phyloP scores from a whole-genome alignment of 495 filamentous ascomycete genomes.

The Penicillium coprophilum region DNA sequence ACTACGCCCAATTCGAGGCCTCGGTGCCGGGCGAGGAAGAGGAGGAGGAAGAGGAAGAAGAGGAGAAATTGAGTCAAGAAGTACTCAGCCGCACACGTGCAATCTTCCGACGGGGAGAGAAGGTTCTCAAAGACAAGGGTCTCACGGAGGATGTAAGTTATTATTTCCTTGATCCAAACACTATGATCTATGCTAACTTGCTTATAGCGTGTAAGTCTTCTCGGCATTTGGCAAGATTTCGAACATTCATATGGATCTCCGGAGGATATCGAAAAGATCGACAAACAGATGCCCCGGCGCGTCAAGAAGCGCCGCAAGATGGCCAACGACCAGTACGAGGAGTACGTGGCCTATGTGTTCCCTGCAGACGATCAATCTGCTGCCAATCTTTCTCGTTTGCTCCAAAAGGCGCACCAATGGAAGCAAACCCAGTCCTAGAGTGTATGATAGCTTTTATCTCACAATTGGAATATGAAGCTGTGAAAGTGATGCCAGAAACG shows the following conservation, averaged over 20 bases:
- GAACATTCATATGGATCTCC: conserved; percentile 77
- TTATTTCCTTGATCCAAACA: background rate
- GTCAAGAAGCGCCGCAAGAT: conserved; percentile 93
- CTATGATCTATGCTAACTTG: conserved; percentile 30
- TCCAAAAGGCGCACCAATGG: conserved; percentile 86
- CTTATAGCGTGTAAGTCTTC: conserved; percentile 70
- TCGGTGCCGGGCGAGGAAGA: conserved; percentile 73
- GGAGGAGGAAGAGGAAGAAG: conserved; percentile 59
- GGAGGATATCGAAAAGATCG: conserved; percentile 79
- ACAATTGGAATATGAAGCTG: too few relatives aligned
- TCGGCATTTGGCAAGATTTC: conserved; percentile 89
- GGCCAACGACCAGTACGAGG: conserved; percentile 94
- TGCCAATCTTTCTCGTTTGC: conserved; percentile 76
- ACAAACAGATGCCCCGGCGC: conserved; percentile 88
- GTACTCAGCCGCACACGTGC: conserved; percentile 78
- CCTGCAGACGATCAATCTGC: conserved; percentile 91
- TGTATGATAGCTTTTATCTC: background rate
- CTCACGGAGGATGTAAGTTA: conserved; percentile 79
- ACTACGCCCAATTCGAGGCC: conserved; percentile 95
- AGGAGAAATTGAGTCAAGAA: conserved; percentile 69
- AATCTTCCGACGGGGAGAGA: conserved; percentile 84
- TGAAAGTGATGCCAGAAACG: too few relatives aligned
- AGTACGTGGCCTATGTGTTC: conserved; percentile 97
- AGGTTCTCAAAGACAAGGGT: conserved; percentile 86
- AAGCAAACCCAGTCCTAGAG: conserved; percentile 55